Evolutionary conservation across 495 filamentous ascomycete genomes (phyloP), one percentile per base, ranked within the genome.

Genomic region (Annulohypoxylon nitens): DNA sequence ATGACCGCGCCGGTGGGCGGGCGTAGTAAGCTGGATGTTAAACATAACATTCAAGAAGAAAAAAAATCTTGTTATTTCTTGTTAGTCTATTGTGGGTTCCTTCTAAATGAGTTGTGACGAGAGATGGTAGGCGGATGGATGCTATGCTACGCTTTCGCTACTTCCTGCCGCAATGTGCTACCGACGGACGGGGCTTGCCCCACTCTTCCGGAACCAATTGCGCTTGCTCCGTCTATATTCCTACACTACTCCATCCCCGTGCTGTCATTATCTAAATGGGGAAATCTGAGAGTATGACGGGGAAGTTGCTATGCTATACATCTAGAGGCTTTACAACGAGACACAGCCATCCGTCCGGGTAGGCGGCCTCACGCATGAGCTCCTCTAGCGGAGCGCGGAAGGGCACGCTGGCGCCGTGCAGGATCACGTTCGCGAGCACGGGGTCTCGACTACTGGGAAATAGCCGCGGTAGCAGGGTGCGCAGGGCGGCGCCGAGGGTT

Each of bases 281-380:
- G 12, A n/a, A n/a, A 43, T 14, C 14, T n/a, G 12, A n/a, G 10
- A 43, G 14, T 3, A 5, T n/a, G 10, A n/a, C 12, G 12, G 39
- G 12, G 11, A 43, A 43, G 39, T 14, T 14, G 39, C 39, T 43
- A n/a, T 5, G 33, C 65, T 71, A 77, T 18, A 77, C 71, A 16
- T 76, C 83, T 9, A 79, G 41, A 12, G 75, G 77, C 62, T 90
- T 85, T 5, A 99, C 87, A 47, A 92, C 92, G 11, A 98, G 78
- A 82, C 95, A 93, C 18, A 97, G 78, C 90, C 95, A 99, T 1
- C 96, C 96, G 81, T 99, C 96, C 0, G 92, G 89, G 81, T 98
- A 98, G 0, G 93, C 88, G 14, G 92, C 92, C 61, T 88, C 90
- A 45, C 90, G 84, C 78, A 95, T 90, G 34, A 99, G 82, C 51